These are phyloP conservation scores for Sordaria brevicollis DNA, from an alignment of 495 filamentous ascomycete genomes.

Conservation along the genomic window DNA sequence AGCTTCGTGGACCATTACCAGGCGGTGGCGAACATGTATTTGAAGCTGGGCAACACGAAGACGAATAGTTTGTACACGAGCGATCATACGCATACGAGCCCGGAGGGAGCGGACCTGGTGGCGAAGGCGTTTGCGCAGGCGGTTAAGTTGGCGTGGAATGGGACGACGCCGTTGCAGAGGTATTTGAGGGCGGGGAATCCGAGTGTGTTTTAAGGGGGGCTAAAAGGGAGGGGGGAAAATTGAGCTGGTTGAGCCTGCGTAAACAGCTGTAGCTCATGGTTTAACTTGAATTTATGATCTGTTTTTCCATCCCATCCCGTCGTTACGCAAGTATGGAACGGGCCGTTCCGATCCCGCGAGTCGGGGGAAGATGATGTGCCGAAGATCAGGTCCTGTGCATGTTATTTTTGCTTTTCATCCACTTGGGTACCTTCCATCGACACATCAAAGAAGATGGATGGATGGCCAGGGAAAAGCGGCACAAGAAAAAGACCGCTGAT, in stretches of 20 bases:
- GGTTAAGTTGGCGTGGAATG: slow-evolving; percentile 33
- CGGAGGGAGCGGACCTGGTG: slow-evolving; percentile 46
- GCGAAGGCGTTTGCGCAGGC: slow-evolving; percentile 54
- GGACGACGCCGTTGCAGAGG: slow-evolving; percentile 19
- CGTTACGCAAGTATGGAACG: too few species aligned
- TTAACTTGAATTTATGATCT: too few species aligned
- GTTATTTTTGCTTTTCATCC: neutral
- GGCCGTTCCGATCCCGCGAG: too few species aligned
- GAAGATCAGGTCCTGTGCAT: too few species aligned
- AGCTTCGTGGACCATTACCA: slow-evolving; percentile 53
- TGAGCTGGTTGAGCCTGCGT: neutral
- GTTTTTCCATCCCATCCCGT: too few species aligned
- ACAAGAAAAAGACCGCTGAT: neutral
- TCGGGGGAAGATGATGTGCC: too few species aligned
- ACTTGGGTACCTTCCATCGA: neutral
- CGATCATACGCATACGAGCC: slow-evolving; percentile 58
- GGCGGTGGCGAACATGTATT: slow-evolving; percentile 43
- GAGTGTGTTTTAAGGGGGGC: slow-evolving; percentile 12
- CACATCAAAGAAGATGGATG: neutral
- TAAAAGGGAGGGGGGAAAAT: neutral
- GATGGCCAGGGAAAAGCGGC: neutral
- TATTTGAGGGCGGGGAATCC: slow-evolving; percentile 13
- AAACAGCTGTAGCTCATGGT: too few species aligned
- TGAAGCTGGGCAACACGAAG: slow-evolving; percentile 36
- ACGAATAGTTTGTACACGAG: slow-evolving; percentile 41